Evolutionary conservation across 2,329 filamentous ascomycete species (phyloP), one percentile per base, ranked within the genome.

Genomic region (Phialocephala subalpina): DNA sequence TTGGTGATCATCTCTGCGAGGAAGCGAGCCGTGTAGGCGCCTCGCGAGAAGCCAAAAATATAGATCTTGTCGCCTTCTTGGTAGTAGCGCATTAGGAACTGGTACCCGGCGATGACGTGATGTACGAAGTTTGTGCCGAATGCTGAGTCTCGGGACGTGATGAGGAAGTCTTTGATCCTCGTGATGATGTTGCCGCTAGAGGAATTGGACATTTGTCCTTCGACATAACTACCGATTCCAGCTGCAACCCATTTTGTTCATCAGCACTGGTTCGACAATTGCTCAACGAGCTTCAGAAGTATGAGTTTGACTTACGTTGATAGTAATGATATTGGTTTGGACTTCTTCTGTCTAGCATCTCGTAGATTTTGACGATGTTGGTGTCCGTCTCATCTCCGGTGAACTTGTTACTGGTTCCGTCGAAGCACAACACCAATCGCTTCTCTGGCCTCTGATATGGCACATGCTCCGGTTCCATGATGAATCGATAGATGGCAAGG

Each of bases 361-460:
- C 45, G 35, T 60, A 64, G 8, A 64, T 59, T 25, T 64, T 60
- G 14, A 64, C 62, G 29, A 64, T 64, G 36, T 64, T 64, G 1
- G 62, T 64, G 16, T 64, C 62, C 0, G 62, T 60, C 12, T 59
- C 56, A 56, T 47, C 27, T 0, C 62, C 62, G 14, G 35, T 38
- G 25, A 64, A 64, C 18, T 60, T 64, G 35, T 64, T 64, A 14
- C 62, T 53, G 16, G 62, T 64, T 14, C 62, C 62, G 60, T 64
- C 62, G 20, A 64, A 64, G 35, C 62, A 64, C 33, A 64, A 35
- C 3, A 64, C 62, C 1, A 60, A 49, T 5, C 62, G 47, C 35
- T n/a, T 58, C 20, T 22, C 35, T 27, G n/a, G 25, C 56, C 56
- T 22, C 38, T 22, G 29, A 33, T 33, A 33, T 33, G 29, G 29